phyloP scores from a whole-genome alignment of 2,329 filamentous ascomycete genomes.

The Clarireedia paspali region DNA sequence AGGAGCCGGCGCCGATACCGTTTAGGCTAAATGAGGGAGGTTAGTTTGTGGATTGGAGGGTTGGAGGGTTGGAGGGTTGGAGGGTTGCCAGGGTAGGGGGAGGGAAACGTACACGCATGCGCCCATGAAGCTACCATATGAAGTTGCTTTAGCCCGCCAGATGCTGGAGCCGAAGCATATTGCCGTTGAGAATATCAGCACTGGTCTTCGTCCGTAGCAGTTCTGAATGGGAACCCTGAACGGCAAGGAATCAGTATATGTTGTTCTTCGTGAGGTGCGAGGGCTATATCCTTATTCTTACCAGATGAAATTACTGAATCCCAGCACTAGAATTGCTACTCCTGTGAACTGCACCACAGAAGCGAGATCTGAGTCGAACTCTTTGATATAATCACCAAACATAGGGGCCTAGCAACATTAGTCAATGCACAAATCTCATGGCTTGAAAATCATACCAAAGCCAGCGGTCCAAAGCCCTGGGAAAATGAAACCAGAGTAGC shows the following conservation, averaged over 20 bases:
- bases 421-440: background rate
- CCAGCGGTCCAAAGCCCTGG: constrained; percentile 36
- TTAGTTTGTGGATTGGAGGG: background rate
- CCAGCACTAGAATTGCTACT: constrained; percentile 38
- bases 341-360: constrained; percentile 42
- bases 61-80: background rate
- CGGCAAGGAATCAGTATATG: background rate
- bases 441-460: constrained; percentile 24
- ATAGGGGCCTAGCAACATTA: constrained; percentile 35
- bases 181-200: constrained; percentile 37
- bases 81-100: background rate
- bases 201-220: constrained; percentile 39
- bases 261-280: too few relatives aligned
- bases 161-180: constrained; percentile 39
- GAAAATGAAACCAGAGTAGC: constrained; percentile 35
- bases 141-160: constrained; percentile 47
- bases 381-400: constrained; percentile 40
- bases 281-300: constrained; percentile 8
- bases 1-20: constrained; percentile 53
- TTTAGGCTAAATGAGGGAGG: constrained; percentile 36
- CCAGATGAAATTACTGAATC: constrained; percentile 45
- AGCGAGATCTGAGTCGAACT: constrained; percentile 44
- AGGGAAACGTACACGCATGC: constrained; percentile 37
- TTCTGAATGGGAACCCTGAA: constrained; percentile 37
- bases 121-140: constrained; percentile 57